Evolutionary conservation across 352 stramenopile genomes (phyloP).

Genomic region (Saprolegnia parasitica): DNA sequence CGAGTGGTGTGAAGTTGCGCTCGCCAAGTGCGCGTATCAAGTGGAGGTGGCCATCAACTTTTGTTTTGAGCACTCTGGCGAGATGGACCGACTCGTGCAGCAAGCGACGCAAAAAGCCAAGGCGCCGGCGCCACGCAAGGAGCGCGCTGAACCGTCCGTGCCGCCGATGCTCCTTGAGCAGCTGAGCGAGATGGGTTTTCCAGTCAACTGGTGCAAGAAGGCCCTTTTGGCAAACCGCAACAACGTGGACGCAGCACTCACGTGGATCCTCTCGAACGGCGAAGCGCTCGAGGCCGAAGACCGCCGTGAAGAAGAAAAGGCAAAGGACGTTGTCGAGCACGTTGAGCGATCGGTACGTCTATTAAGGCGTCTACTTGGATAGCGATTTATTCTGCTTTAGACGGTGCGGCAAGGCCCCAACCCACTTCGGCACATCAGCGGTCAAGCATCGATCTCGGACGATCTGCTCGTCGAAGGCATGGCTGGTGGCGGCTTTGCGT

Average conservation of each 20-base stretch:
- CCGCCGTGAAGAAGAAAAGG: constrained; percentile 72
- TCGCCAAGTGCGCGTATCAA: constrained; percentile 81
- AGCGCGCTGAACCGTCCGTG: constrained; percentile 60
- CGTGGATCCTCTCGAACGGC: constrained; percentile 90
- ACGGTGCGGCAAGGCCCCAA: constrained; percentile 42
- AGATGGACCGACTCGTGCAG: constrained; percentile 87
- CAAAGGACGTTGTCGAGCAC: constrained; percentile 19
- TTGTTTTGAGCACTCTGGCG: constrained; percentile 88
- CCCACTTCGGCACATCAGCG: constrained; percentile 74
- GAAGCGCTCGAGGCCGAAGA: constrained; percentile 86
- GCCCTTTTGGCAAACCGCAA: constrained; percentile 83
- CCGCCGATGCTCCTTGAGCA: constrained; percentile 65
- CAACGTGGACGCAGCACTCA: constrained; percentile 88
- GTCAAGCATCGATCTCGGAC: constrained; percentile 80
- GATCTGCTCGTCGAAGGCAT: constrained; percentile 84
- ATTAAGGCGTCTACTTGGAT: background rate
- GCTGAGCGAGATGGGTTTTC: constrained; percentile 91
- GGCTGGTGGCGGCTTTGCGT: constrained; percentile 78
- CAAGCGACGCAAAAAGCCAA: constrained; percentile 48
- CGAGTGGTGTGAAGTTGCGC: constrained; percentile 87
- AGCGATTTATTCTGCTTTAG: background rate
- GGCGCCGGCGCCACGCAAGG: constrained; percentile 34
- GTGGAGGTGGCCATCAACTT: constrained; percentile 90
- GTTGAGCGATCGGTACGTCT: constrained; percentile 5
- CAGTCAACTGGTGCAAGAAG: constrained; percentile 90